phyloP scores from a whole-genome alignment of 495 filamentous ascomycete genomes.

The Talaromyces thailandensis region DNA sequence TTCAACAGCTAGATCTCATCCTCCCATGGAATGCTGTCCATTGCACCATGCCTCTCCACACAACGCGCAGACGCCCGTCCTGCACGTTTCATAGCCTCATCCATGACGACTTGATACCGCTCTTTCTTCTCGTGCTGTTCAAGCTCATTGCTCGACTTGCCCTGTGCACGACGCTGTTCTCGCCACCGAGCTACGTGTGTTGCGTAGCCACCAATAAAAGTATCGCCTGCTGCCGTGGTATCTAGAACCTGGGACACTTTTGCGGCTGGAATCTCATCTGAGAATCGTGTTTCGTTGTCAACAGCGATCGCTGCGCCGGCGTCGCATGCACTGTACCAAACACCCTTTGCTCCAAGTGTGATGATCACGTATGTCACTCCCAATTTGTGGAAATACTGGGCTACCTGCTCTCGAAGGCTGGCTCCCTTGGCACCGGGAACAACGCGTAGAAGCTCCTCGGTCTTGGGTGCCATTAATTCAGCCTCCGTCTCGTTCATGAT shows the following conservation, averaged over 20 bases:
- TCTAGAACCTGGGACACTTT: constrained; percentile 68
- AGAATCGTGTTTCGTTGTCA: constrained; percentile 25
- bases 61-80: constrained; percentile 66
- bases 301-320: constrained; percentile 29
- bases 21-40: constrained; percentile 80
- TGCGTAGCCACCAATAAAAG: constrained; percentile 85
- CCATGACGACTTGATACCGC: constrained; percentile 42
- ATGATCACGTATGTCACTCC: constrained; percentile 73
- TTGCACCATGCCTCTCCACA: constrained; percentile 72
- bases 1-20: constrained; percentile 51
- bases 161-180: constrained; percentile 23
- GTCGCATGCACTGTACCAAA: constrained; percentile 44
- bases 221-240: constrained; percentile 92
- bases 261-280: constrained; percentile 39
- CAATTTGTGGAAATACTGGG: constrained; percentile 46
- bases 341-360: constrained; percentile 73
- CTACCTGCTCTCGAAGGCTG: constrained; percentile 43
- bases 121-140: constrained; percentile 31
- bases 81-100: constrained; percentile 55
- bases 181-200: constrained; percentile 47
- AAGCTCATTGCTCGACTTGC: constrained; percentile 25
- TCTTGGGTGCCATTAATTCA: constrained; percentile 50
- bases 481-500: constrained; percentile 92
- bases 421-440: constrained; percentile 32
- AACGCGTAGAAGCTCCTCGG: constrained; percentile 19